Evolutionary conservation across 768 basidiomycete genomes (phyloP), one percentile per base, ranked within the genome.

Genomic region (Lyophyllum semitale): DNA sequence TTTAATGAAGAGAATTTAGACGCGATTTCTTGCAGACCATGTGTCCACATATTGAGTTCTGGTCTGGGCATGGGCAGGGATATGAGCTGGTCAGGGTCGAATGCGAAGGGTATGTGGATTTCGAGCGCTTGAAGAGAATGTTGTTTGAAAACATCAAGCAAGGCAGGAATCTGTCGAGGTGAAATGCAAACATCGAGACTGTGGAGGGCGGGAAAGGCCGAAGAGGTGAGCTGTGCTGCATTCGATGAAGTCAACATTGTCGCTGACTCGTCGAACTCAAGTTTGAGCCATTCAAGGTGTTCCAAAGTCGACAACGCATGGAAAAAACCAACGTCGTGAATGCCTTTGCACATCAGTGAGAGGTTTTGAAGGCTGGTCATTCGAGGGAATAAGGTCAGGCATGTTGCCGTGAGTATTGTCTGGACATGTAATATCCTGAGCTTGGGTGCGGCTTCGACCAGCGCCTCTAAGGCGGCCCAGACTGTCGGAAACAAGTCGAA

Each of bases 91-190:
- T 13, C 29, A 12, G 7, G 8, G 20, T 8, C 20, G 1, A 18
- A 15, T 37, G 3, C 15, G 3, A 26, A 13, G 11, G 44, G 44
- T 9, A 13, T 25, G 20, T 30, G 49, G 22, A 56, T 48, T 18
- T 56, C 50, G 4, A 57, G 50, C 20, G 13, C 49, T 17, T 47
- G 49, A 25, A 57, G 55, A 12, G 33, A 35, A 37, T 57, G 43
- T 3, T 42, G 35, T 26, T 57, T 47, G 27, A 57, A 57, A 30
- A 51, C 23, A 17, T 15, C 26, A 12, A 57, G 25, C 12, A 57
- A 37, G 26, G 25, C 1, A 20, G 15, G 3, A 11, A 57, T 29
- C 15, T 42, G 25, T 2, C 40, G 17, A 8, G 51, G 38, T 15
- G 23, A 5, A 0, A 29, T 38, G 13, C 17, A 13, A 30, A 27